Conservation (phyloP, 2,329 filamentous ascomycete species). For the Trichoderma brevicompactum region DNA sequence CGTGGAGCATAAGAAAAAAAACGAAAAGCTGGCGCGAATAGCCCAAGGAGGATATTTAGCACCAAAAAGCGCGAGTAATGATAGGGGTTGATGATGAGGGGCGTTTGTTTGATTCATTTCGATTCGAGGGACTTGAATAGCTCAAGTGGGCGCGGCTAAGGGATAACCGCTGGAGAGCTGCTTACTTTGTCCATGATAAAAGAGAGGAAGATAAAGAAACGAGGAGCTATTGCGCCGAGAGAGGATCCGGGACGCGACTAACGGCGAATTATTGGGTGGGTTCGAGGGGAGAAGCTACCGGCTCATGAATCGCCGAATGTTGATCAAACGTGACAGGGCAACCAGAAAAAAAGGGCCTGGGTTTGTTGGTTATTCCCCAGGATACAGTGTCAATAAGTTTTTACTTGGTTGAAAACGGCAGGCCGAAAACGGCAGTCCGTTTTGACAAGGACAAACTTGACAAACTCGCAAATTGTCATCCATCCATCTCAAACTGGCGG, state of each 20-base stretch:
- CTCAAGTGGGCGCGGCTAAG: conserved; percentile 11
- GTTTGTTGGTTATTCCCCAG: no score
- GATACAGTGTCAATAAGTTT: conserved; percentile 10
- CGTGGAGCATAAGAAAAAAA: neutral
- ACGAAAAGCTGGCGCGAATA: neutral
- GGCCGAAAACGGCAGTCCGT: neutral
- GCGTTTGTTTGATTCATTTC: neutral
- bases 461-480: neutral
- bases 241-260: neutral
- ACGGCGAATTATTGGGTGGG: conserved; percentile 17
- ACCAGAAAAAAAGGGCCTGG: neutral
- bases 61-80: neutral
- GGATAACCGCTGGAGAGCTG: neutral
- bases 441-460: neutral
- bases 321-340: neutral
- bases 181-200: neutral
- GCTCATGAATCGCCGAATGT: conserved; percentile 1
- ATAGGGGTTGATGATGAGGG: neutral
- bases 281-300: neutral
- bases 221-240: conserved; percentile 25
- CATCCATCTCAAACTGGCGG: conserved; percentile 17
- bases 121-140: neutral
- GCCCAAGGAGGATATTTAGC: no score
- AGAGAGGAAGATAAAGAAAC: neutral
- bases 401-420: conserved; percentile 2